Evolutionary conservation across 2,329 filamentous ascomycete species (phyloP).

Genomic region (Calycina herbarum): DNA sequence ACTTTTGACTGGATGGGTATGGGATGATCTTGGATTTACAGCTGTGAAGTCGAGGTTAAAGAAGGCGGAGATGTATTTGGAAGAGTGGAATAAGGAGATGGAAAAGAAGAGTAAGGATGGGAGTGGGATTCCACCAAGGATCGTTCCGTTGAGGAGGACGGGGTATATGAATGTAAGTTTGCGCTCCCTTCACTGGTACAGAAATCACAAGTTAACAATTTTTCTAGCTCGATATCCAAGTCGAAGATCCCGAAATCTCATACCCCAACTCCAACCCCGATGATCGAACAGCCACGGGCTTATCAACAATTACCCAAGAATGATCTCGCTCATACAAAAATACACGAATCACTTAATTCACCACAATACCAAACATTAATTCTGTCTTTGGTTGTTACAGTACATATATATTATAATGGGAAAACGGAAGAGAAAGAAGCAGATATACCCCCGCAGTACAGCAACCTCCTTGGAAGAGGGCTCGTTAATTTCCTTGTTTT

Average conservation of each 20-base stretch:
- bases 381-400: too few relatives aligned
- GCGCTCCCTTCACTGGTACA: background rate
- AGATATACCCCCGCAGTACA: too few relatives aligned
- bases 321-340: background rate
- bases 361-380: too few relatives aligned
- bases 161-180: slow-evolving; percentile 78
- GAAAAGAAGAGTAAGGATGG: slow-evolving; percentile 57
- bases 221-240: slow-evolving; percentile 72
- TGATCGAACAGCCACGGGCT: slow-evolving; percentile 23
- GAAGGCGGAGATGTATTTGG: slow-evolving; percentile 76
- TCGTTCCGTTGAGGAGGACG: slow-evolving; percentile 77
- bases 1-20: slow-evolving; percentile 85
- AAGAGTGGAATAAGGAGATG: slow-evolving; percentile 80
- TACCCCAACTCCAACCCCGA: slow-evolving; percentile 23
- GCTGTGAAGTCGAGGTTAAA: slow-evolving; percentile 71
- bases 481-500: too few relatives aligned
- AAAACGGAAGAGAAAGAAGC: too few relatives aligned
- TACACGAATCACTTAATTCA: too few relatives aligned
- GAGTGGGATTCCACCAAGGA: slow-evolving; percentile 58
- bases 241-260: slow-evolving; percentile 73
- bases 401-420: too few relatives aligned
- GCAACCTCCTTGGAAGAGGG: too few relatives aligned
- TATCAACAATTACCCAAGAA: background rate
- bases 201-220: slow-evolving; percentile 27
- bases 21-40: slow-evolving; percentile 84